phyloP scores from a whole-genome alignment of 2,329 filamentous ascomycete species.

The Epichloe coenophiala region DNA sequence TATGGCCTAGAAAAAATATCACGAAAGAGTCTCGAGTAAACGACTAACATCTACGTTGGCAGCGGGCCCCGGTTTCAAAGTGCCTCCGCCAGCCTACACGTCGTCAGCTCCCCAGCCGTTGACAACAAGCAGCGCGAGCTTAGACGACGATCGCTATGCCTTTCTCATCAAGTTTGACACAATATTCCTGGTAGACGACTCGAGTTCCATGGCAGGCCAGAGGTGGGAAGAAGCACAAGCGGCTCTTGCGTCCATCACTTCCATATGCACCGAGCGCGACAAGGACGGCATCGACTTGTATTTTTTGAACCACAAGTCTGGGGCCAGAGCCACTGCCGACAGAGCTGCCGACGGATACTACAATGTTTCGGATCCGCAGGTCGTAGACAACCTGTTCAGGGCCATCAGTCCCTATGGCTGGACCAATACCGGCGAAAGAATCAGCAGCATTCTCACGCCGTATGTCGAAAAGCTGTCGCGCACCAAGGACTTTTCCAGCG shows the following conservation, averaged over 20 bases:
- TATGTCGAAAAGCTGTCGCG: constrained; percentile 42
- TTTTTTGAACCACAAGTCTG: constrained; percentile 63
- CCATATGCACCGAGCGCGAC: constrained; percentile 70
- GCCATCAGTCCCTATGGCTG: constrained; percentile 47
- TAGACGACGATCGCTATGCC: constrained; percentile 52
- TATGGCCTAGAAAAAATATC: background rate
- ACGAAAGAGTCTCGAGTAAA: too few relatives aligned
- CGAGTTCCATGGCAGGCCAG: constrained; percentile 66
- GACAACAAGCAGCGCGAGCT: background rate
- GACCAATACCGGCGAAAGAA: constrained; percentile 62
- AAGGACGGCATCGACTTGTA: constrained; percentile 78
- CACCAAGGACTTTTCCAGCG: constrained; percentile 25
- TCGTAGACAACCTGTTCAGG: constrained; percentile 59
- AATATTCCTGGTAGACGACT: constrained; percentile 83
- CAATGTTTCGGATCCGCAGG: constrained; percentile 38
- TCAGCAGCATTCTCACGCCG: constrained; percentile 57
- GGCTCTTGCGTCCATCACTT: constrained; percentile 61
- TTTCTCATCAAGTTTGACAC: constrained; percentile 78
- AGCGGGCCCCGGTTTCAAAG: background rate
- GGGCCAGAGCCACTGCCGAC: constrained; percentile 21
- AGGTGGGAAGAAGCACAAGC: constrained; percentile 62
- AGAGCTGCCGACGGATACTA: constrained; percentile 43
- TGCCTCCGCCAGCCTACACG: background rate
- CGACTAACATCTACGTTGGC: background rate
- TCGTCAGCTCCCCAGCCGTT: background rate